Evolutionary conservation across 306 rosid genomes (phyloP), one percentile per base, ranked within the genome.

Genomic region (Luffa acutangula): DNA sequence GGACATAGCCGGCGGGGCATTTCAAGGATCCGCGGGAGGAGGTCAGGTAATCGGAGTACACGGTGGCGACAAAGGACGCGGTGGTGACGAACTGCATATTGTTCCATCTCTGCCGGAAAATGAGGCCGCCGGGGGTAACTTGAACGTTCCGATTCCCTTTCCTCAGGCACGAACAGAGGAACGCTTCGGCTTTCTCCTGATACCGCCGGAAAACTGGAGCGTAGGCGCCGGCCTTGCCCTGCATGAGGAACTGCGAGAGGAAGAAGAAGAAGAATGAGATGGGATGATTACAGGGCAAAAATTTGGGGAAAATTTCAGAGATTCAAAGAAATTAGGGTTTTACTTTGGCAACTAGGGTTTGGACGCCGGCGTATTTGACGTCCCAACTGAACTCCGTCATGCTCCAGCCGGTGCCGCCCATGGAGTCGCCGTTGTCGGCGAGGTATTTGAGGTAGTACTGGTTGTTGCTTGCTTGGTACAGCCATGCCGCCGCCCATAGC

Each of bases 401-500:
- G 83, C 78, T 31, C 98, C 98, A 94, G 56, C 97, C 97, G 78
- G 97, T 91, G 82, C 97, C 97, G 43, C 97, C 99, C 91, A 92
- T 84, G 78, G 93, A 84, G 49, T 91, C 96, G 49, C 91, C 97
- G 63, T 95, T 95, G 56, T 85, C 86, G 2, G 90, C 99, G 3
- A 95, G 91, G 89, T 92, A 95, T 85, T 88, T 83, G 84, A 95
- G 85, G 86, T 95, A 95, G 75, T 87, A 92, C 33, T 88, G 81
- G 64, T 86, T 90, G 87, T 91, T 79, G 33, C 89, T 90, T 69
- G 99, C 99, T 84, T 95, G 97, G 84, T 87, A 95, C 87, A 95
- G 65, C 99, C 99, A 95, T 0, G 97, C 97, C 42, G 99, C 99
- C 42, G 96, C 99, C 99, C 99, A 95, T 0, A 95, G 89, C 84